These are phyloP conservation scores for Pseudopithomyces maydicus DNA, from an alignment of 2,329 filamentous ascomycete species.

Conservation along the genomic window DNA sequence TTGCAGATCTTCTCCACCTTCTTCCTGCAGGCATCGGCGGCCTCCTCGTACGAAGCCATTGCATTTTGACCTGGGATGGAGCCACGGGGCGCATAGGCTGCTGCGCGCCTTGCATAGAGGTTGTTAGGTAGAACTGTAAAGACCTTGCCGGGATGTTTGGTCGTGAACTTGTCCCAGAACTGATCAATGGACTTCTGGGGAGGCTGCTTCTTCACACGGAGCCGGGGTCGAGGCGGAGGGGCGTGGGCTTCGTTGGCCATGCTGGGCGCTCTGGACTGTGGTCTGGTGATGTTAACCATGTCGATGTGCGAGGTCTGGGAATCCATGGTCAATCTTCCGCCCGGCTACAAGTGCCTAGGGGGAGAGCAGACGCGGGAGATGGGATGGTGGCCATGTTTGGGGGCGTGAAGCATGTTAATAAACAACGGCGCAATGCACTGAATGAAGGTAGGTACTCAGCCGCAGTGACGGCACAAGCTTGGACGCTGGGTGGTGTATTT, in stretches of 20 bases:
- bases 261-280: slow-evolving; percentile 43
- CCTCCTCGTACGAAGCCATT: slow-evolving; percentile 73
- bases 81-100: slow-evolving; percentile 59
- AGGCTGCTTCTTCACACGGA: slow-evolving; percentile 54
- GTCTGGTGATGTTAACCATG: slow-evolving; percentile 42
- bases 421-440: slow-evolving; percentile 15
- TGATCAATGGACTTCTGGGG: slow-evolving; percentile 72
- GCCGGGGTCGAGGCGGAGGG: slow-evolving; percentile 23
- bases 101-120: slow-evolving; percentile 65
- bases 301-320: slow-evolving; percentile 43
- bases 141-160: slow-evolving; percentile 73
- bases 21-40: slow-evolving; percentile 68
- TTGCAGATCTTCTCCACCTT: slow-evolving; percentile 63
- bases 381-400: slow-evolving; percentile 30
- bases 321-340: slow-evolving; percentile 37
- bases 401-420: slow-evolving; percentile 32
- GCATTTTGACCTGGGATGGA: slow-evolving; percentile 65
- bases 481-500: slow-evolving; percentile 31
- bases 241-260: slow-evolving; percentile 36
- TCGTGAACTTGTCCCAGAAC: slow-evolving; percentile 73
- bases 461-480: slow-evolving; percentile 34
- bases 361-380: slow-evolving; percentile 16
- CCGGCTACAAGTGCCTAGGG: slow-evolving; percentile 21
- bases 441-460: slow-evolving; percentile 30
- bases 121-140: slow-evolving; percentile 74